Percentiles rank a stretch among this genome's conserved stretches.
Conservation (phyloP, 768 basidiomycete species). For the Suillus plorans region DNA sequence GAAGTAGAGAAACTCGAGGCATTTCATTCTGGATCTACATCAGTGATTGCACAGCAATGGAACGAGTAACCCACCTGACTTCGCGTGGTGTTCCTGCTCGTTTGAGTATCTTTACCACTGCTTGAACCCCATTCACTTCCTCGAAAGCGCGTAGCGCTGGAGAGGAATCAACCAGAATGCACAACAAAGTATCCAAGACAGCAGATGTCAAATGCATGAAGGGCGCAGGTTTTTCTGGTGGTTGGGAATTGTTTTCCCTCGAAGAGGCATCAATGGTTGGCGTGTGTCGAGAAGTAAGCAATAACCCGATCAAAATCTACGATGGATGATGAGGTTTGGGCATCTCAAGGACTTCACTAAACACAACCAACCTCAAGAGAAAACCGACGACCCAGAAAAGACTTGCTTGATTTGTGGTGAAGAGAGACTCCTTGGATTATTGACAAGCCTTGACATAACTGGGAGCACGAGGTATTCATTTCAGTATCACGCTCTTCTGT, state of each 20-base stretch:
- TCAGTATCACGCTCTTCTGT: slow-evolving; percentile 49
- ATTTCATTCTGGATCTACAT: slow-evolving; percentile 75
- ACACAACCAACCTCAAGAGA: slow-evolving; percentile 60
- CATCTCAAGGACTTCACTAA: not conserved
- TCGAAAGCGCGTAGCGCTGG: slow-evolving; percentile 78
- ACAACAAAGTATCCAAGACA: slow-evolving; percentile 81
- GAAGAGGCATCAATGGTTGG: slow-evolving; percentile 27
- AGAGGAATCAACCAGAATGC: slow-evolving; percentile 86
- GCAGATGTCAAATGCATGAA: slow-evolving; percentile 60
- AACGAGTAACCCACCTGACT: slow-evolving; percentile 77
- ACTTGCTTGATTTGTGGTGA: slow-evolving; percentile 67
- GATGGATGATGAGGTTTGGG: slow-evolving; percentile 9
- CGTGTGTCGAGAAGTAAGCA: slow-evolving; percentile 70
- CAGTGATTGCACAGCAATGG: slow-evolving; percentile 14
- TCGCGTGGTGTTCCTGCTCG: slow-evolving; percentile 82
- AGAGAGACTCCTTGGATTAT: slow-evolving; percentile 78
- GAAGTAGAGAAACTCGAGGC: slow-evolving; percentile 92
- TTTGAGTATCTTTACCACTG: slow-evolving; percentile 86
- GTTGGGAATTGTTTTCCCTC: slow-evolving; percentile 5
- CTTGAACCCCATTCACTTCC: slow-evolving; percentile 70
- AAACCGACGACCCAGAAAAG: slow-evolving; percentile 64
- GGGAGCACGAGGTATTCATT: slow-evolving; percentile 44
- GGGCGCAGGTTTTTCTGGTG: slow-evolving; percentile 24
- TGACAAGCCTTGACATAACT: slow-evolving; percentile 58
- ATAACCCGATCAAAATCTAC: slow-evolving; percentile 70